phyloP scores from a whole-genome alignment of 768 basidiomycete genomes.

The Hericium alpestre region DNA sequence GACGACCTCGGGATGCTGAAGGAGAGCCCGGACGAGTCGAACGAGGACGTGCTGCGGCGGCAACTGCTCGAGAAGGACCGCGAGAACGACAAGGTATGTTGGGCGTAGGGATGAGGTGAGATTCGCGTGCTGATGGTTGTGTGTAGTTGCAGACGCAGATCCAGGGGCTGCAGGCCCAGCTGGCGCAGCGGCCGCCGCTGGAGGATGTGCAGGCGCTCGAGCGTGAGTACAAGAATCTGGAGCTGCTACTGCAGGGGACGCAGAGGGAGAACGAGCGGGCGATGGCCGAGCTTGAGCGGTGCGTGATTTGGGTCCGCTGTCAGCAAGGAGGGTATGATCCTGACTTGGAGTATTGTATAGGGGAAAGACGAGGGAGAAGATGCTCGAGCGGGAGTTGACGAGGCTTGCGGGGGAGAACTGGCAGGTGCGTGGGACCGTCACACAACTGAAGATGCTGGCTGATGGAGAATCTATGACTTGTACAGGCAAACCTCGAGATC shows the following conservation, averaged over 20 bases:
- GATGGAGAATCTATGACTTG: not conserved
- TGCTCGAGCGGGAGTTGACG: slow-evolving; percentile 62
- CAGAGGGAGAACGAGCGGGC: slow-evolving; percentile 79
- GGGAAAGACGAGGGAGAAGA: slow-evolving; percentile 64
- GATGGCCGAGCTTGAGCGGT: slow-evolving; percentile 75
- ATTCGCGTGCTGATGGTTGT: not conserved
- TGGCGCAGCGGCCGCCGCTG: slow-evolving; percentile 56
- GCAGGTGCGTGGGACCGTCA: slow-evolving; percentile 41
- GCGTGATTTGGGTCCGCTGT: slow-evolving; percentile 10
- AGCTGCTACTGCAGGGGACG: slow-evolving; percentile 67
- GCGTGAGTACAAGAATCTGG: slow-evolving; percentile 66
- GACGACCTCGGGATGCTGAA: slow-evolving; percentile 12
- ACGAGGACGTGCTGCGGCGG: slow-evolving; percentile 8
- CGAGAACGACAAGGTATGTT: slow-evolving; percentile 11
- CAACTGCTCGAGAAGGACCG: slow-evolving; percentile 13
- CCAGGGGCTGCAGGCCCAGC: slow-evolving; percentile 50
- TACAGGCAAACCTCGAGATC: slow-evolving; percentile 27
- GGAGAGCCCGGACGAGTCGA: slow-evolving; percentile 8
- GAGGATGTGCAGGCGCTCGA: slow-evolving; percentile 56
- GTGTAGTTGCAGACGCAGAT: slow-evolving; percentile 53
- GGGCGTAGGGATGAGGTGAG: not conserved
- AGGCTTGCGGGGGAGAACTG: slow-evolving; percentile 71
- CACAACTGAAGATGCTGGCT: too few relatives aligned
- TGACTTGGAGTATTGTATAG: not conserved
- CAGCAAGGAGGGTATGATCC: not conserved